Percentiles rank a stretch among this genome's conserved stretches.
Evolutionary conservation across 78 protist species (phyloP).

Genomic region (Cavenderia fasciculata): DNA sequence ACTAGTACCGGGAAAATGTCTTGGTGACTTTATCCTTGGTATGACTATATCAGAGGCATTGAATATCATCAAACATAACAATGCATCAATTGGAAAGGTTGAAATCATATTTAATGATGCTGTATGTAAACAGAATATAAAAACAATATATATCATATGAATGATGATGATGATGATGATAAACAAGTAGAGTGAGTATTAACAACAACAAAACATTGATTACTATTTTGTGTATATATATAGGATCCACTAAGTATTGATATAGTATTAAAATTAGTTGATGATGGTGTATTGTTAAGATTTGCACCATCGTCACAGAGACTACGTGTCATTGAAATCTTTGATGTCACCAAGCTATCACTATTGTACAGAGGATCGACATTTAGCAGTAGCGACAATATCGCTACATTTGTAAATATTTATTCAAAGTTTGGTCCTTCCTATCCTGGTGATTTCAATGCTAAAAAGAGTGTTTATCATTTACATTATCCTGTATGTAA

Average conservation of each 20-base stretch:
- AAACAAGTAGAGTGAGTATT: no score
- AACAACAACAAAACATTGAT: not conserved
- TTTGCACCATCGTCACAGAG: constrained; percentile 78
- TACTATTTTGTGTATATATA: not conserved
- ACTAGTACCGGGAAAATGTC: constrained; percentile 63
- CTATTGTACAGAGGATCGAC: constrained; percentile 61
- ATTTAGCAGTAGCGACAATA: constrained; percentile 9
- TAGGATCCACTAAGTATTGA: constrained; percentile 81
- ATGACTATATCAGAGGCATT: constrained; percentile 81
- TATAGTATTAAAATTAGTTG: constrained; percentile 65
- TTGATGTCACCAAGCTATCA: constrained; percentile 60
- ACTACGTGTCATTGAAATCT: constrained; percentile 68
- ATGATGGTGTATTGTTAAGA: constrained; percentile 77
- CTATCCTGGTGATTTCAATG: constrained; percentile 79
- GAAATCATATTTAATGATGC: constrained; percentile 70
- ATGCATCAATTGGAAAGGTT: constrained; percentile 26
- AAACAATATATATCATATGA: not conserved
- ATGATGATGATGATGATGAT: no score
- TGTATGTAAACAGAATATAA: constrained; percentile 27
- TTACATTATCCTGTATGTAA: constrained; percentile 79
- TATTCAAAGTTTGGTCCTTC: constrained; percentile 82
- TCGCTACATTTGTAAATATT: constrained; percentile 69
- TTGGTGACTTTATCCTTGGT: constrained; percentile 69
- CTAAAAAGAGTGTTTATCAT: constrained; percentile 53
- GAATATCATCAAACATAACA: constrained; percentile 41